Evolutionary conservation across 2,329 filamentous ascomycete species (phyloP).

Genomic region (Colletotrichum echinochloae): DNA sequence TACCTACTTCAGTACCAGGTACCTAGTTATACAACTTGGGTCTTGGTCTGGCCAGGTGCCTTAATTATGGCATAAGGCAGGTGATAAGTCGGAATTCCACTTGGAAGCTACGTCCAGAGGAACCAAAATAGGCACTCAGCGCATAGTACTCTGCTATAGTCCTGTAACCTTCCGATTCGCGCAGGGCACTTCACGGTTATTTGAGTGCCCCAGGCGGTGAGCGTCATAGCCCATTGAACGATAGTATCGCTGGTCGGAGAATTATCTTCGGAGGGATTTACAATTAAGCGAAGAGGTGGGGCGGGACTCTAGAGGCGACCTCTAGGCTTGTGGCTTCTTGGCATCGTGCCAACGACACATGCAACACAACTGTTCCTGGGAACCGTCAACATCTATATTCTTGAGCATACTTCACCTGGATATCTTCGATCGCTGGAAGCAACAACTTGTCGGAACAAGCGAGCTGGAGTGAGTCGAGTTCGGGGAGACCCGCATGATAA

Average conservation of each 20-base stretch:
- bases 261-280: constrained; percentile 23
- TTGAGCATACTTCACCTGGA: neutral
- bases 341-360: neutral
- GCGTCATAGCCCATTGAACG: constrained; percentile 18
- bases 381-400: neutral
- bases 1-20: no score
- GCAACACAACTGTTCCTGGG: neutral
- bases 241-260: neutral
- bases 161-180: constrained; percentile 16
- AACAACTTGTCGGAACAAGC: neutral
- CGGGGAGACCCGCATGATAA: no score
- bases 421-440: neutral
- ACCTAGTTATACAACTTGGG: no score
- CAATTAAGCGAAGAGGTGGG: constrained; percentile 13
- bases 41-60: neutral
- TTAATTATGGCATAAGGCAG: neutral
- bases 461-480: neutral
- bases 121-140: neutral
- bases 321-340: neutral
- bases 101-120: neutral
- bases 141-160: neutral
- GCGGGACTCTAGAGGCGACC: neutral
- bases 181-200: constrained; percentile 8
- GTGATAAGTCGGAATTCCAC: neutral
- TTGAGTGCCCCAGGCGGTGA: constrained; percentile 18